Percentiles rank a stretch among this genome's conserved stretches.
phyloP scores from a whole-genome alignment of 441 rosid genomes.

The Caryocar brasiliense region DNA sequence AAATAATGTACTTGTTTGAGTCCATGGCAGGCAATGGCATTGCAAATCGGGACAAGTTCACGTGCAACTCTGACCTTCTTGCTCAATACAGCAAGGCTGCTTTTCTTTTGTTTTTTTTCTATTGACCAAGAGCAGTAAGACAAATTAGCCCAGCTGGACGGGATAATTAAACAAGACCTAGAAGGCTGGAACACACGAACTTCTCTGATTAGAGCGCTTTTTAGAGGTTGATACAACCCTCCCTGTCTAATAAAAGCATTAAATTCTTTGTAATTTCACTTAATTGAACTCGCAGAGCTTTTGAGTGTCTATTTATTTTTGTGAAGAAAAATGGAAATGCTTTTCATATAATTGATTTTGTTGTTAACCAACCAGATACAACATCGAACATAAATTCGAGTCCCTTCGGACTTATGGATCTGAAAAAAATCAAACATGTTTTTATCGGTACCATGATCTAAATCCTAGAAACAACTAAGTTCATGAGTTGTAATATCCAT shows the following conservation, averaged over 20 bases:
- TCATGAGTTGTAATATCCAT: not conserved
- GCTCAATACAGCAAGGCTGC: conserved; percentile 24
- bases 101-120: not conserved
- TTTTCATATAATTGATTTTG: no score
- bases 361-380: no score
- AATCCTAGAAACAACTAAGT: not conserved
- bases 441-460: not conserved
- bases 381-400: no score
- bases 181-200: no score
- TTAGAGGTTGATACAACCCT: not conserved
- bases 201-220: conserved; percentile 23
- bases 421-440: not conserved
- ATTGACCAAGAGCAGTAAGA: not conserved
- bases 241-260: not conserved
- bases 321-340: no score
- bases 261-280: not conserved
- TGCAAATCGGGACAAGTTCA: conserved; percentile 66
- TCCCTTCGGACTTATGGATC: not conserved
- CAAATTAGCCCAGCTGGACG: conserved; percentile 2
- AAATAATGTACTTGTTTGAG: conserved; percentile 14
- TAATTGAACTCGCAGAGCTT: conserved; percentile 16
- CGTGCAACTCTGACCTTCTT: conserved; percentile 69
- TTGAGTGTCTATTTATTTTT: conserved; percentile 14
- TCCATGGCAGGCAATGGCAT: conserved; percentile 30
- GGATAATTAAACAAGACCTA: conserved; percentile 13